Conservation (phyloP, 164 flowering plant genomes). For the Houttuynia cordata region DNA sequence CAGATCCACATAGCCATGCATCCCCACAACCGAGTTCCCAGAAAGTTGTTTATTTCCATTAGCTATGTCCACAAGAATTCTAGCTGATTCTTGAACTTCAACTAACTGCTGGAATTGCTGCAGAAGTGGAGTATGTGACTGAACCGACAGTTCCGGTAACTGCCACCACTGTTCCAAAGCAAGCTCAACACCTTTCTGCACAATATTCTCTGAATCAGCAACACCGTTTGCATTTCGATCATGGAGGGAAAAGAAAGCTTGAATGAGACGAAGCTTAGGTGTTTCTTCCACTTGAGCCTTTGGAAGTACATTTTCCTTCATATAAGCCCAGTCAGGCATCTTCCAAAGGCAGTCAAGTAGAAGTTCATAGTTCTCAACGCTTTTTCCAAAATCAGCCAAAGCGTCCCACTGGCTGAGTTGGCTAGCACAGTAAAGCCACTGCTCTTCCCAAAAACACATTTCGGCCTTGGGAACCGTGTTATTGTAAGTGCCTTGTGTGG, state of each 20-base stretch:
- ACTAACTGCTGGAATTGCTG: conserved; percentile 90
- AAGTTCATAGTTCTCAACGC: conserved; percentile 70
- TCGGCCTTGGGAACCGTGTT: conserved; percentile 97
- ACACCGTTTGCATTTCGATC: conserved; percentile 76
- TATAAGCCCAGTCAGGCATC: conserved; percentile 72
- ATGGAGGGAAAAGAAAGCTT: conserved; percentile 84
- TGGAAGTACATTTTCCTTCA: conserved; percentile 79
- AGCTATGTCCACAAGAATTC: conserved; percentile 71
- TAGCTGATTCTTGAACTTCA: conserved; percentile 89
- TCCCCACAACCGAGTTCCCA: conserved; percentile 50
- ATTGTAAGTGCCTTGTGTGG: conserved; percentile 98
- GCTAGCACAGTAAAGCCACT: conserved; percentile 85
- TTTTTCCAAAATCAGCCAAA: conserved; percentile 72
- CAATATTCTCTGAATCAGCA: conserved; percentile 74
- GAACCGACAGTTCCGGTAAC: conserved; percentile 84
- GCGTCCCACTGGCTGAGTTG: conserved; percentile 97
- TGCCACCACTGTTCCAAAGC: conserved; percentile 95
- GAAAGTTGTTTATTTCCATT: conserved; percentile 72
- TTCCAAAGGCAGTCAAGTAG: conserved; percentile 88
- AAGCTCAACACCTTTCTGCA: conserved; percentile 85
- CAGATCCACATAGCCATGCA: conserved; percentile 74
- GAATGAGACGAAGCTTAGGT: conserved; percentile 65
- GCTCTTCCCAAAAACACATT: conserved; percentile 99
- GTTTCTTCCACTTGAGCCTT: conserved; percentile 93
- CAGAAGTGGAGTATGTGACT: conserved; percentile 69